Base-by-base conservation (phyloP, 2,329 filamentous ascomycete genomes). In the Cordyceps cateniannulata region DNA sequence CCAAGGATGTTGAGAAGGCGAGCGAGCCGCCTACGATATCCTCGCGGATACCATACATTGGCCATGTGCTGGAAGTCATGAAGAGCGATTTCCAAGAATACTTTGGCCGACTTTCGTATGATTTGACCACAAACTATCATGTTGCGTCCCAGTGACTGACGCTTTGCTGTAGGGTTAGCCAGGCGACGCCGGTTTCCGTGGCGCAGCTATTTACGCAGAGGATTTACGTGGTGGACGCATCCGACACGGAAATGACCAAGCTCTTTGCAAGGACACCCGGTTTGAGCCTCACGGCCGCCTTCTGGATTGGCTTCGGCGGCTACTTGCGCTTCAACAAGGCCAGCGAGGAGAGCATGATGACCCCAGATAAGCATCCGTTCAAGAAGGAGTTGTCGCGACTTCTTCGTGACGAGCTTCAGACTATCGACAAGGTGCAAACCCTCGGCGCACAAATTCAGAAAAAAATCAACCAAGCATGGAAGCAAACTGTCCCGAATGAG, bases 341-440 rank as follows among this genome's bases (percentile, higher is more conserved):
- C n/a, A 59, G 56, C 25, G 47, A 59, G 35, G 35, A 59, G 47
- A 51, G 56, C 3, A 59, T 59, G 56, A 59, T 59, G 56, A 59
- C 56, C 6, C 56, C 56, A 3, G 56, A 59, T 24, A 59, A 59
- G 56, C 56, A 59, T 24, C 56, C 56, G 7, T 59, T 59, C 38
- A 59, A 59, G 38, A 59, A 51, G 47, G 56, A 59, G 32, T n/a
- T 59, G 35, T 59, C 56, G 38, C 56, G 56, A 22, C 56, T 59
- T 12, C 49, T 59, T 24, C 56, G 56, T 3, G 56, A 59, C 5
- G 56, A 59, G 47, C 56, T 59, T 47, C 29, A 29, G 56, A 59
- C 56, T 2, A 18, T 59, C 27, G 35, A 44, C 24, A 59, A 59
- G 32, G 56, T 59, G 10, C 56, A 59, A 8, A 48, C 29, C 10